Conservation (phyloP, 2,329 filamentous ascomycete species). For the Ilyonectria destructans region DNA sequence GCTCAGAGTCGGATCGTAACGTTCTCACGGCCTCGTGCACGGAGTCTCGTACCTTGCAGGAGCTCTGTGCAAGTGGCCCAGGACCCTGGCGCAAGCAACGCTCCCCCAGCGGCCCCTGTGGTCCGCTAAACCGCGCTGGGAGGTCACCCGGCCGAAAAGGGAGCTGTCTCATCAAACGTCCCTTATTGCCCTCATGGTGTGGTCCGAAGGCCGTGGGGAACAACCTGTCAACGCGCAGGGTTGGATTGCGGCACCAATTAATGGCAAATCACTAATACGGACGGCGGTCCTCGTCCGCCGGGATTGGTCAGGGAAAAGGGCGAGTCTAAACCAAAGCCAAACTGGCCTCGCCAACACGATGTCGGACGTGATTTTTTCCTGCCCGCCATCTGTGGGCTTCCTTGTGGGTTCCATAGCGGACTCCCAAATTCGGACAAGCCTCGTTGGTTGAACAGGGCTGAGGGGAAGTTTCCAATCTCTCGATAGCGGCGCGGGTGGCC, state of each 20-base stretch:
- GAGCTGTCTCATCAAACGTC: slow-evolving; percentile 48
- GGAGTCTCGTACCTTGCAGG: slow-evolving; percentile 44
- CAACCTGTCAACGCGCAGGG: slow-evolving; percentile 41
- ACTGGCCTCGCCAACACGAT: slow-evolving; percentile 15
- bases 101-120: slow-evolving; percentile 4
- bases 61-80: slow-evolving; percentile 6
- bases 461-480: slow-evolving; percentile 34
- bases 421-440: slow-evolving; percentile 33
- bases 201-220: slow-evolving; percentile 39
- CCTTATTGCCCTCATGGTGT: slow-evolving; percentile 35
- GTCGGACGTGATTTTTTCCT: slow-evolving; percentile 6
- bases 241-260: slow-evolving; percentile 35
- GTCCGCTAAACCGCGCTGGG: slow-evolving; percentile 37
- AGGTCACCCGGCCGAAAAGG: slow-evolving; percentile 41
- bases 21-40: slow-evolving; percentile 11
- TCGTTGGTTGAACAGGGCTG: slow-evolving; percentile 35
- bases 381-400: slow-evolving; percentile 15
- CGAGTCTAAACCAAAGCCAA: slow-evolving; percentile 18
- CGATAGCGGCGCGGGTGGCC: slow-evolving; percentile 16
- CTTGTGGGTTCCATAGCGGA: slow-evolving; percentile 23
- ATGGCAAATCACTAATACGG: slow-evolving; percentile 36
- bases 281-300: slow-evolving; percentile 9
- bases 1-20: slow-evolving; percentile 17
- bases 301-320: slow-evolving; percentile 14
- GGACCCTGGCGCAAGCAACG: slow-evolving; percentile 12